Conservation (phyloP, 495 filamentous ascomycete species). For the Hypoxylon rickii region DNA sequence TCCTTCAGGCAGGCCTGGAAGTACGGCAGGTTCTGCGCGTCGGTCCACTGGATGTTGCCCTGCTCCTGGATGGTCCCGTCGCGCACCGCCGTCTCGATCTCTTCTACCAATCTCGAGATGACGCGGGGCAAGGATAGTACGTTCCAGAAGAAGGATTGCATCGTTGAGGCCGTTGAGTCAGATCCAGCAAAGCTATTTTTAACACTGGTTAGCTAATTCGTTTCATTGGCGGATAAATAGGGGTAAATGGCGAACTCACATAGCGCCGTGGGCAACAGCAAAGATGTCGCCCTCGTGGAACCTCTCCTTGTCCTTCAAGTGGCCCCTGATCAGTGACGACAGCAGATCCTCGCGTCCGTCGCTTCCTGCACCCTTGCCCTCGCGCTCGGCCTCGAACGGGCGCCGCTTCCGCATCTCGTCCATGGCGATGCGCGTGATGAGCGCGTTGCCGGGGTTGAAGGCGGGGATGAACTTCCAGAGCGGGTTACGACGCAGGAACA, state of each 20-base stretch:
- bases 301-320: constrained; percentile 49
- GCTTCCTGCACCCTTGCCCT: constrained; percentile 42
- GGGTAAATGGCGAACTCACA: constrained; percentile 41
- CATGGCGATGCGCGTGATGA: constrained; percentile 57
- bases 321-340: constrained; percentile 51
- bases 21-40: constrained; percentile 57
- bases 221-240: neutral
- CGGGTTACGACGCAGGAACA: constrained; percentile 52
- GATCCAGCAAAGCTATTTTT: constrained; percentile 59
- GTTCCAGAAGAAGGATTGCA: constrained; percentile 61
- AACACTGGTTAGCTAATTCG: constrained; percentile 6
- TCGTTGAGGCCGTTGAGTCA: constrained; percentile 64
- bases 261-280: constrained; percentile 58
- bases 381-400: constrained; percentile 51
- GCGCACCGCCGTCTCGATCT: constrained; percentile 50
- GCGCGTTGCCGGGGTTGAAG: constrained; percentile 50
- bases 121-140: constrained; percentile 51
- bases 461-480: constrained; percentile 53
- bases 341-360: constrained; percentile 56
- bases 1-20: constrained; percentile 71
- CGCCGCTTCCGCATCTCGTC: constrained; percentile 52
- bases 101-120: constrained; percentile 47
- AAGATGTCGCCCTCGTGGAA: constrained; percentile 59
- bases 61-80: constrained; percentile 44
- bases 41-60: constrained; percentile 51